A percentile compares a stretch with the other conserved stretches of the same genome.
Conservation (phyloP, 306 rosid genomes). For the Calophaca sinica region DNA sequence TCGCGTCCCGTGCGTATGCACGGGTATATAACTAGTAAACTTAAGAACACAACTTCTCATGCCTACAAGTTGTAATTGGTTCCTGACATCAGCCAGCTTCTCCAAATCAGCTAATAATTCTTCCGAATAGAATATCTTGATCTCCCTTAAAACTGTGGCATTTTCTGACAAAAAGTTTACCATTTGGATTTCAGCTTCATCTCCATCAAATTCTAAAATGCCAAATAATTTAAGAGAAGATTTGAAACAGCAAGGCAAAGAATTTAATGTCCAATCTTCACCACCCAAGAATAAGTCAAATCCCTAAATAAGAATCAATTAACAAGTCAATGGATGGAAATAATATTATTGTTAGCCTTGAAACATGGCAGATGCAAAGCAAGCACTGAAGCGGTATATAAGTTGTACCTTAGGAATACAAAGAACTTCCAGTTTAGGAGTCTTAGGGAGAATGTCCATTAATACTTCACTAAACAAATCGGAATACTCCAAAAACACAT, state of each 20-base stretch:
- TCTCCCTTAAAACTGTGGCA: constrained; percentile 32
- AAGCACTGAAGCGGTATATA: neutral
- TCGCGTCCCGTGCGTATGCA: too few relatives aligned
- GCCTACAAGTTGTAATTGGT: neutral
- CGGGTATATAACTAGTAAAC: too few relatives aligned
- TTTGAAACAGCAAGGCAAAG: constrained; percentile 38
- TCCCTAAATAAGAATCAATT: constrained; percentile 33
- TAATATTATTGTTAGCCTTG: neutral
- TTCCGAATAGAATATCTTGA: constrained; percentile 1
- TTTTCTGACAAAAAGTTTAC: constrained; percentile 26
- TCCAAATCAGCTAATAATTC: constrained; percentile 2
- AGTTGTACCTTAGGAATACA: constrained; percentile 23
- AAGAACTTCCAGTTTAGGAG: constrained; percentile 38
- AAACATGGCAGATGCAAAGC: neutral
- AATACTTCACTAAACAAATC: constrained; percentile 5
- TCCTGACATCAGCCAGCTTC: constrained; percentile 25
- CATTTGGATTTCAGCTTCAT: constrained; percentile 29
- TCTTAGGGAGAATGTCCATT: constrained; percentile 41
- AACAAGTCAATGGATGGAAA: neutral
- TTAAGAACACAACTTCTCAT: constrained; percentile 8
- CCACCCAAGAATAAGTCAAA: constrained; percentile 32
- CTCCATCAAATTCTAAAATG: constrained; percentile 36
- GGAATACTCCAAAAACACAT: neutral
- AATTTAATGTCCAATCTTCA: constrained; percentile 9
- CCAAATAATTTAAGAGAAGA: constrained; percentile 25